Evolutionary conservation across 148 eudicot species (phyloP).

Genomic region (Euryodendron excelsum): DNA sequence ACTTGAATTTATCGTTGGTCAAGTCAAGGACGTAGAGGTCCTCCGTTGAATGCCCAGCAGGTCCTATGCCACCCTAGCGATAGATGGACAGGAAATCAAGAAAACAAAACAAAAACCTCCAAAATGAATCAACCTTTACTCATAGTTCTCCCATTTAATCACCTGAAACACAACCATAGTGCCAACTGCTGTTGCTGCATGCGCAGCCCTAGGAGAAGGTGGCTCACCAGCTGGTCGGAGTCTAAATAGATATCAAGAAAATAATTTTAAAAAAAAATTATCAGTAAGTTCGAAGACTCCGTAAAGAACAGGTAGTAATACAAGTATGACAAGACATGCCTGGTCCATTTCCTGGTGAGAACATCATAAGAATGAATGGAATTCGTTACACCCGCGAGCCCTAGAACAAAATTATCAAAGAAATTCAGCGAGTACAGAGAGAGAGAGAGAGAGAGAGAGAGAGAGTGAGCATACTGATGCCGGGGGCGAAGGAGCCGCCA

Average conservation of each 20-base stretch:
- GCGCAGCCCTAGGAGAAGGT: constrained; percentile 98
- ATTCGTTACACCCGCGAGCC: constrained; percentile 92
- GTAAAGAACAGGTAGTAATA: background rate
- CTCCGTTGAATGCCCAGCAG: constrained; percentile 96
- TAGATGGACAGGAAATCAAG: background rate
- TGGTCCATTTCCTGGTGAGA: constrained; percentile 76
- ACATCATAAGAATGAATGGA: constrained; percentile 78
- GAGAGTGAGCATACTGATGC: constrained; percentile 43
- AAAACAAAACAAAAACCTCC: background rate
- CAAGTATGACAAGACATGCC: constrained; percentile 31
- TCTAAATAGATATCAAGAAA: constrained; percentile 28
- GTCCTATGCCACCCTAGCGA: constrained; percentile 95
- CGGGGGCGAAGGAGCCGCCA: constrained; percentile 64
- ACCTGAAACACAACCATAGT: constrained; percentile 99
- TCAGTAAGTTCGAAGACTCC: background rate
- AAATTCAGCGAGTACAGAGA: background rate
- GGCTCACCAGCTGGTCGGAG: constrained; percentile 91
- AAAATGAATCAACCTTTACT: background rate
- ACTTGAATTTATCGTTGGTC: constrained; percentile 89
- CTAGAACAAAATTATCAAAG: constrained; percentile 29
- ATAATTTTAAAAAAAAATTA: background rate
- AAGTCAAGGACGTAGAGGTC: constrained; percentile 89
- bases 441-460: background rate
- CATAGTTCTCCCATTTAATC: constrained; percentile 17
- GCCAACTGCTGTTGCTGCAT: constrained; percentile 89